Evolutionary conservation across 2,329 filamentous ascomycete genomes (phyloP), one percentile per base, ranked within the genome.

Genomic region (Aspergillus oerlinghausenensis): DNA sequence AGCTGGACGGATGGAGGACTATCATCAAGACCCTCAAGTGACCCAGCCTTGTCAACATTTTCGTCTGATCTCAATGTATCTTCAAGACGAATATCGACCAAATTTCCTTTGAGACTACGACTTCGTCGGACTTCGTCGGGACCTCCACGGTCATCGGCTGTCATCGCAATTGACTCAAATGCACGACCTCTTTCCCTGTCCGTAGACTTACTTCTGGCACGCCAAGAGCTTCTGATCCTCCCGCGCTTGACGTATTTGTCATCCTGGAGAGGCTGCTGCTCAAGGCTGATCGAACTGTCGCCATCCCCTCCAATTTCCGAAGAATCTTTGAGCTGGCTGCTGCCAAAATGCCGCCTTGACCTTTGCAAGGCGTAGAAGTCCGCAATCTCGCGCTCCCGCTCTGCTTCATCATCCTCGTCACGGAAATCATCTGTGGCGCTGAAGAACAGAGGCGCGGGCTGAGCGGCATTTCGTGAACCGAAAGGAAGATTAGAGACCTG

Each of bases 371-470:
- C 93, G 74, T 92, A 95, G 63, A 94, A 87, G 74, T 97, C 94
- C n/a, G 92, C 92, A 35, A 93, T 90, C 70, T 97, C 93, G 54
- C 92, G 81, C 66, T 95, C 90, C 66, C 90, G 87, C 74, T 96
- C 92, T 66, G 90, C 88, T 71, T 94, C 92, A 60, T 97, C 93
- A 61, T 97, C 92, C 69, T 95, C 90, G 74, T 97, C 92, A 60
- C 89, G 86, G 62, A 95, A 94, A 69, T 95, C 91, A 72, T 96
- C 92, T 17, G 92, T 84, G 4, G 90, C 87, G 68, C 91, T 96
- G 74, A 94, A 92, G 73, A 99, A 97, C n/a, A 99, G 80, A 55
- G 94, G 94, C 9, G 93, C 92, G 64, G 92, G 89, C 56, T 90
- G 88, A 48, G 85, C 81, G 4, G 88, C 84, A 59, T 89, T 86